These are phyloP conservation scores for Ceratocystis diversiconidia DNA, from an alignment of 2,329 filamentous ascomycete species.

Conservation along the genomic window DNA sequence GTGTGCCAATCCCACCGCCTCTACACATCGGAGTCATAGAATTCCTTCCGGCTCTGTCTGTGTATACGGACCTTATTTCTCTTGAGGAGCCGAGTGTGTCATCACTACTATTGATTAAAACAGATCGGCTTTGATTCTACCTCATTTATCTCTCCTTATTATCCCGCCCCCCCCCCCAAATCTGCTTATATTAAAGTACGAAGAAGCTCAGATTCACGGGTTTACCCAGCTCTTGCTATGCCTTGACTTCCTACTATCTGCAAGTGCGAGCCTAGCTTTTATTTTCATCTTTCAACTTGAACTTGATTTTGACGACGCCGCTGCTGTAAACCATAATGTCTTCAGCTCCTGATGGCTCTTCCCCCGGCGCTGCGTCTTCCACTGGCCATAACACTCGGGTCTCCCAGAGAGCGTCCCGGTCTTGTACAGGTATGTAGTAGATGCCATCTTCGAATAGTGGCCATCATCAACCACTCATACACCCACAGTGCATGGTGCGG, in stretches of 20 bases:
- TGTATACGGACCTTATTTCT: background rate
- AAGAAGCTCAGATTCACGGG: background rate
- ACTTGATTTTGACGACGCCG: background rate
- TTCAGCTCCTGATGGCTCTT: background rate
- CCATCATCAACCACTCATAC: background rate
- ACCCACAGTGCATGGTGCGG: background rate
- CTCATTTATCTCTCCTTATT: background rate
- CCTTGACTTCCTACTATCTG: background rate
- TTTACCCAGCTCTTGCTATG: background rate
- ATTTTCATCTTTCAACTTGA: background rate
- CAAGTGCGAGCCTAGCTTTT: background rate
- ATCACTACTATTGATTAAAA: background rate
- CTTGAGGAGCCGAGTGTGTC: background rate
- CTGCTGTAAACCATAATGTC: background rate
- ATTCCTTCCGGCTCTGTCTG: background rate
- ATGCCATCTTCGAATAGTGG: background rate
- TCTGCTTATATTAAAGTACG: background rate
- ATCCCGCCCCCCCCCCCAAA: background rate
- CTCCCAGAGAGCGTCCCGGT: conserved; percentile 16
- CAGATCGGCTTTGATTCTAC: background rate
- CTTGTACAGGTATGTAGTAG: conserved; percentile 12
- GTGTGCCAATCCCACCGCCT: background rate
- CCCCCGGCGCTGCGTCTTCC: background rate
- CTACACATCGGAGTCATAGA: background rate
- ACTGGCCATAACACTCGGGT: conserved; percentile 8